Evolutionary conservation across 2,329 filamentous ascomycete genomes (phyloP), one percentile per base, ranked within the genome.

Genomic region (Phaeomoniella chlamydospora): DNA sequence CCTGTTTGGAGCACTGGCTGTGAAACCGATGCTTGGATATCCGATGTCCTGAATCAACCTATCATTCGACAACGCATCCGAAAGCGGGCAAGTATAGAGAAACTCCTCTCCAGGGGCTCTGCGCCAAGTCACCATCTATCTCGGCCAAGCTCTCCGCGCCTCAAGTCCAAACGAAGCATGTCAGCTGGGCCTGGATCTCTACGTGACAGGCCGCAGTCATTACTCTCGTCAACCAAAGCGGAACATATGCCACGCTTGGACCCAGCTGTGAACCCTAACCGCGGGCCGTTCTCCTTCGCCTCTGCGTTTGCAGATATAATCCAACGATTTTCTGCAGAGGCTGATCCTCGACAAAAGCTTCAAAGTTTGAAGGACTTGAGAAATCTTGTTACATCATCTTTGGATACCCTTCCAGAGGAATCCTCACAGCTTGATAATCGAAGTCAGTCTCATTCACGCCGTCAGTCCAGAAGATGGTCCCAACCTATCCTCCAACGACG

Each of bases 1-100:
- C 72, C 84, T 18, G 79, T 94, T 1, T 90, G 92, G 55, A 75
- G 77, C n/a, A 74, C 73, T 35, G 90, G 90, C 3, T 93, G 86
- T 30, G 90, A 98, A 60, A 96, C 88, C 1, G 90, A 96, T 54
- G 68, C 68, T 3, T 94, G 88, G 80, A 90, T 94, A 45, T 56
- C 48, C 44, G 68, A 62, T 38, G 59, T 62, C 4, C 46, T 65
- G 6, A 70, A 72, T 59, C 67, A 48, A 59, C 64, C 44, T 57
- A 67, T 55, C 6, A 53, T 62, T 22, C 50, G 53, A 18, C 33
- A 45, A 12, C 55, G 61, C 32, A 60, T 61, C 55, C 50, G 52
- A 31, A 59, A 54, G 37, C 51, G 55, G 4, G 51, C 56, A 32
- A 48, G 51, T 17, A 50, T 58, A 6, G 54, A 59, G 29, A 52